Base-by-base conservation (phyloP, 495 filamentous ascomycete species). In the Niebla homalea region DNA sequence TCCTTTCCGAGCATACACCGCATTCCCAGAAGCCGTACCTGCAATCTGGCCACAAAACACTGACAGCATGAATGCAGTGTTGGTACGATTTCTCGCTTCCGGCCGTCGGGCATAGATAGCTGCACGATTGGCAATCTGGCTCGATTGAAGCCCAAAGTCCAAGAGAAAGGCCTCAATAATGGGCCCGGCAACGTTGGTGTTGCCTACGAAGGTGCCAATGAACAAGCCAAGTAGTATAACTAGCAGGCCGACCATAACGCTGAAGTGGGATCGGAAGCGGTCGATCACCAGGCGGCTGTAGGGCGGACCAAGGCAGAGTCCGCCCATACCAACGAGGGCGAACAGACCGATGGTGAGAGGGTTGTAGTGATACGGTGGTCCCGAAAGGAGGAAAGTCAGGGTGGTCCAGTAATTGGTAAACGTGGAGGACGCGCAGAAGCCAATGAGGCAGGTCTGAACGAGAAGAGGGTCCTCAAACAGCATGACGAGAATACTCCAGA, bases 341-440 rank as follows among this genome's bases (percentile, higher is more conserved):
- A 92, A 92, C 38, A 92, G 68, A 1, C 87, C 87, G 38, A 92
- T 86, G 1, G 69, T 69, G 2, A 85, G 54, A 1, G 81, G 76
- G 12, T 70, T 64, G 59, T 83, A 92, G 41, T 71, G 58, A 62
- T 88, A 94, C 0, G 87, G 84, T 16, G 69, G 62, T 0, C 71
- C 74, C 1, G 82, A 74, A 5, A 92, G 73, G 19, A 90, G 73
- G 62, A 93, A 93, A 0, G 84, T 87, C 16, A 90, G 66, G 0
- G 86, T 90, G 2, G 87, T 92, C 87, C 86, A 93, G 69, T 81
- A 84, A 26, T 59, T 66, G n/a, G 80, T 85, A 61, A 85, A 85
- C 1, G 73, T 77, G 0, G 70, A 64, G 4, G 70, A 70, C 12
- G 67, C 68, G 51, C 76, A 73, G 54, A 81, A 74, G 1, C 73